A percentile compares a stretch with the other conserved stretches of the same genome.
phyloP scores from a whole-genome alignment of 2,329 filamentous ascomycete genomes.

The Laburnicola sp. region DNA sequence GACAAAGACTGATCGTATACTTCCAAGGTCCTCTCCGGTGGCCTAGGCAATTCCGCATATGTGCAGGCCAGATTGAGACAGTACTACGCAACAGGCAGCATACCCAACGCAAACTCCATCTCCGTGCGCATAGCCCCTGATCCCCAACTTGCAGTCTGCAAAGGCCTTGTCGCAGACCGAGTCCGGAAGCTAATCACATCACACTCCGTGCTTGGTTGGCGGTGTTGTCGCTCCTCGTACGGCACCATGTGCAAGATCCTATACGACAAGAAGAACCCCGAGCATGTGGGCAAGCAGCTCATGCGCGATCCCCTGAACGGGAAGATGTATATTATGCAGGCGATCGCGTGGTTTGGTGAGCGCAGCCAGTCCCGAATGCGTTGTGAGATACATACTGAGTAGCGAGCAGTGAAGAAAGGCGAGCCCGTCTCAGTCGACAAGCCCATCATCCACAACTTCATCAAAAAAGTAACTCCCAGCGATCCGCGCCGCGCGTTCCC shows the following conservation, averaged over 20 bases:
- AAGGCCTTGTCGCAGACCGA: slow-evolving; percentile 57
- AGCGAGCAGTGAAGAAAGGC: slow-evolving; percentile 33
- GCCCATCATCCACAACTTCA: slow-evolving; percentile 41
- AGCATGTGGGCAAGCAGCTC: slow-evolving; percentile 29
- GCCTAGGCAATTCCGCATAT: slow-evolving; percentile 49
- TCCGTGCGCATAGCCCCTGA: slow-evolving; percentile 49
- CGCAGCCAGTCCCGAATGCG: too few relatives aligned
- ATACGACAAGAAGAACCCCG: slow-evolving; percentile 40
- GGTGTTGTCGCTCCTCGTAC: slow-evolving; percentile 44
- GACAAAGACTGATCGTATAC: too few relatives aligned
- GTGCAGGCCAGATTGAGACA: slow-evolving; percentile 42
- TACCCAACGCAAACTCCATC: slow-evolving; percentile 30
- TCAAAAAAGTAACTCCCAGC: slow-evolving; percentile 36
- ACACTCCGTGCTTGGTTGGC: slow-evolving; percentile 49
- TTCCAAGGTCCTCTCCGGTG: slow-evolving; percentile 45
- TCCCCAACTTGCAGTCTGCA: slow-evolving; percentile 59
- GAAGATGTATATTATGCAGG: slow-evolving; percentile 42
- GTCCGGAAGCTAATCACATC: slow-evolving; percentile 53
- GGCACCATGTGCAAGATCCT: slow-evolving; percentile 45
- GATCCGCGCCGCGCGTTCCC: slow-evolving; percentile 39
- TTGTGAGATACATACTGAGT: background rate
- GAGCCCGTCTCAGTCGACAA: slow-evolving; percentile 39
- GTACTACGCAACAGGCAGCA: slow-evolving; percentile 35
- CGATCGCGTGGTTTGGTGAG: slow-evolving; percentile 42
- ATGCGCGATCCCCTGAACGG: slow-evolving; percentile 37